These are phyloP conservation scores for Phytopythium helicoides DNA, from an alignment of 352 stramenopile species.

Conservation along the genomic window DNA sequence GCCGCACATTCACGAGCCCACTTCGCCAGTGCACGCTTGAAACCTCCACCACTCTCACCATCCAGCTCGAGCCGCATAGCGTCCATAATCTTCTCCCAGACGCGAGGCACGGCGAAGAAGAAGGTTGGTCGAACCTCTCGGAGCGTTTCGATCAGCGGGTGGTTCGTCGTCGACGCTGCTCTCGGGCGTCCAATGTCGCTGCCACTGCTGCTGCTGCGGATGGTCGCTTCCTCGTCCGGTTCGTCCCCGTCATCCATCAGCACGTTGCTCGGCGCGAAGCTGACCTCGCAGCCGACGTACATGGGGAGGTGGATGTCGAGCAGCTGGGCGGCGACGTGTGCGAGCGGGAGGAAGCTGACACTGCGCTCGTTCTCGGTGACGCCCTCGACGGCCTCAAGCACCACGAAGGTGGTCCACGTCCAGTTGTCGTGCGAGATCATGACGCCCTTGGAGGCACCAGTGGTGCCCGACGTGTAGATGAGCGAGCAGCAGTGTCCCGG, in stretches of 20 bases:
- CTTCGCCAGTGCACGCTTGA: slow-evolving; percentile 82
- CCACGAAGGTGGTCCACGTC: slow-evolving; percentile 58
- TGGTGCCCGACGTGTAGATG: slow-evolving; percentile 91
- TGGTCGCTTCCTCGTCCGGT: slow-evolving; percentile 39
- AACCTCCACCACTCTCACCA: slow-evolving; percentile 17
- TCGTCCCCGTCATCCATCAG: slow-evolving; percentile 6
- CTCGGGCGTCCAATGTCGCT: not conserved
- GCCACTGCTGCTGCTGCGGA: slow-evolving; percentile 39
- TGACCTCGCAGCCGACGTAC: slow-evolving; percentile 57
- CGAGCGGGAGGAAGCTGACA: slow-evolving; percentile 83
- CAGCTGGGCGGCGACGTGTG: slow-evolving; percentile 76
- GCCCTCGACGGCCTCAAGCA: slow-evolving; percentile 49
- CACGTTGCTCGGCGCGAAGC: slow-evolving; percentile 46
- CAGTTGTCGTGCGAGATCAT: slow-evolving; percentile 83
- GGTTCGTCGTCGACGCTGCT: not conserved
- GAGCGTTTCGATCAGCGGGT: slow-evolving; percentile 56
- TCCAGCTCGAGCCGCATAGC: slow-evolving; percentile 53
- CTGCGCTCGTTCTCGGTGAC: slow-evolving; percentile 53
- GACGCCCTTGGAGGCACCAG: slow-evolving; percentile 59
- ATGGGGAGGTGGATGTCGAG: slow-evolving; percentile 78
- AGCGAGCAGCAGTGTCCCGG: slow-evolving; percentile 75
- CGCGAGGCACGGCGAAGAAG: slow-evolving; percentile 84
- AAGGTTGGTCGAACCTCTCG: slow-evolving; percentile 63
- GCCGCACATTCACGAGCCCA: slow-evolving; percentile 80
- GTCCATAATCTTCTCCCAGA: slow-evolving; percentile 89